phyloP scores from a whole-genome alignment of 768 basidiomycete genomes.

The Harrya chromipes region DNA sequence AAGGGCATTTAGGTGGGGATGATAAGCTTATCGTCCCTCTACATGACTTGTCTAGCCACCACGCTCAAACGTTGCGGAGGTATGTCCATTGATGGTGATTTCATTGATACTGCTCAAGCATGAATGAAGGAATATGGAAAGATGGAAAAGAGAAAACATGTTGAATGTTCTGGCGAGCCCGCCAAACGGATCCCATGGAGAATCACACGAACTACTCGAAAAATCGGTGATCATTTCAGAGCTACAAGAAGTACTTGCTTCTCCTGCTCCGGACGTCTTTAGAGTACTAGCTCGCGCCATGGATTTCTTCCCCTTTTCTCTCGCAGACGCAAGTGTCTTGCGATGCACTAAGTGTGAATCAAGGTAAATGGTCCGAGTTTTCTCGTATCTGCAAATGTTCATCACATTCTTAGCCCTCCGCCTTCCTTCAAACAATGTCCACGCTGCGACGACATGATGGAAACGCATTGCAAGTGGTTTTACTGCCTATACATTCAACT shows the following conservation, averaged over 20 bases:
- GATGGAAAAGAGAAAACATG: conserved; percentile 26
- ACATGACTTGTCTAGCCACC: conserved; percentile 15
- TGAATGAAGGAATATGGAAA: conserved; percentile 33
- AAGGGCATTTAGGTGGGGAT: conserved; percentile 30
- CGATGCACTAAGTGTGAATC: conserved; percentile 52
- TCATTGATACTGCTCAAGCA: background rate
- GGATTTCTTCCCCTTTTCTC: conserved; percentile 53
- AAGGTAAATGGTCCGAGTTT: conserved; percentile 36
- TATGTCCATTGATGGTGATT: conserved; percentile 5
- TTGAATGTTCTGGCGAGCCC: conserved; percentile 2
- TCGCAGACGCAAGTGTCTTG: conserved; percentile 46
- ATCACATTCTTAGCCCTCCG: conserved; percentile 39
- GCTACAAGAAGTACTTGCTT: conserved; percentile 37
- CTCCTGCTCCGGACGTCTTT: conserved; percentile 36
- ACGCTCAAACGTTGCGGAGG: conserved; percentile 20
- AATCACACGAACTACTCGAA: background rate
- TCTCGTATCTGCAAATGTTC: background rate
- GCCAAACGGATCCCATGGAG: background rate
- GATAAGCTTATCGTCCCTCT: conserved; percentile 21
- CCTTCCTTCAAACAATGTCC: conserved; percentile 43
- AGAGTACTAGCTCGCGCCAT: conserved; percentile 47
- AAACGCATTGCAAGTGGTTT: conserved; percentile 45
- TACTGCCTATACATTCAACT: conserved; percentile 51
- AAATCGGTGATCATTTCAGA: background rate
- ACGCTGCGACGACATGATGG: conserved; percentile 51